Base-by-base conservation (phyloP, 2,329 filamentous ascomycete genomes). In the Botryotinia globosa region DNA sequence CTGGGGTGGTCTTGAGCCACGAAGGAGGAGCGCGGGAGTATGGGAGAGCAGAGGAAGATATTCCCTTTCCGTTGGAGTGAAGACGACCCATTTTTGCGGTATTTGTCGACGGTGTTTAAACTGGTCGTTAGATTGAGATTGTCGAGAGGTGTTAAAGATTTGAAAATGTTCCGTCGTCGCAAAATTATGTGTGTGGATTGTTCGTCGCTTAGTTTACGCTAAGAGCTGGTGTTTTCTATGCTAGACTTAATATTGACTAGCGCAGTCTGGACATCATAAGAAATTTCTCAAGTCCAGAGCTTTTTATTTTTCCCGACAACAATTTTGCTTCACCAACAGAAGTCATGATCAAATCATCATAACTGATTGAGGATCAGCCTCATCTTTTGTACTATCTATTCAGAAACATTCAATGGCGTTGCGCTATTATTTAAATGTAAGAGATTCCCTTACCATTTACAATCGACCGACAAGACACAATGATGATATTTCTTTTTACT, bases 61-160 rank as follows among this genome's bases (percentile, higher is more conserved):
- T 99, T 86, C 96, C 97, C 93, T 98, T 98, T 88, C 96, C 95
- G 83, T 98, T 97, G 90, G 89, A 93, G 92, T 99, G 97, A 92
- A 98, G 91, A 89, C 95, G 91, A 91, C 94, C 94, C 94, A 97
- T 97, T 85, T 82, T 84, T 83, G 83, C 80, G 82, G 81, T 81
- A 32, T 54, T 69, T 58, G 77, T 79, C 76, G 77, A 75, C 63
- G 70, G 62, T 51, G 70, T 59, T 61, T 37, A 48, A 58, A 44
- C 58, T 72, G 64, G 70, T 67, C 70, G 69, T 66, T 66, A 48
- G n/a, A 42, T 72, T 59, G 69, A 67, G 69, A 72, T 72, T 72
- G 69, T 72, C 69, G 69, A 72, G 62, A 67, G 69, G 69, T 59
- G 51, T 72, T 72, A 39, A 37, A 39, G 39, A n/a, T 48, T 59